Base-by-base conservation (phyloP, 1,139 yeast genomes). In the Yarrowia galli region DNA sequence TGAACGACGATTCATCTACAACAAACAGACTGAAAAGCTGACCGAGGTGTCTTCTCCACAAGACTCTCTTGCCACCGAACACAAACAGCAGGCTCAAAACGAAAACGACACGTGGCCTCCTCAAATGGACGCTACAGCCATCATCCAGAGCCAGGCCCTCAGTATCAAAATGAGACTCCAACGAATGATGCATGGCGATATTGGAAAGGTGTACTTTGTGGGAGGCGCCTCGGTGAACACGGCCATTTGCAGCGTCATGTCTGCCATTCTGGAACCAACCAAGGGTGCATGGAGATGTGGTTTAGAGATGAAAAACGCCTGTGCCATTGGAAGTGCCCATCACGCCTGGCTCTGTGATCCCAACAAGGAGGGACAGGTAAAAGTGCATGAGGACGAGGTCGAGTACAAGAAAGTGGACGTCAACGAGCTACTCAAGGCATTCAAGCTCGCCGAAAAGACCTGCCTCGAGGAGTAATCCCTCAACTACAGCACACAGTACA, bases 241-340 rank as follows among this genome's bases (percentile, higher is more conserved):
- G 40, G 85, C 91, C 36, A 88, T 92, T 66, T 87, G 92, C 58
- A 76, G 79, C 32, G 88, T 86, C 69, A 88, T 91, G 83, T 87
- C 93, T 3, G 82, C 88, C 16, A 88, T 92, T 9, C 78, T 92
- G 49, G 92, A 93, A 5, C 83, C 85, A 12, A 70, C 74, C 2
- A 80, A 84, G 22, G 96, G 95, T 2, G 87, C 89, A 69, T 91
- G 66, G 66, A 35, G 66, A 36, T 48, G 79, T 76, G 85, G 87
- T 71, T 89, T 89, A 36, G 95, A 91, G 74, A 85, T 91, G 64
- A 87, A 95, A 8, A 92, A 92, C 78, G 96, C 97, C 0, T 92
- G 98, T 82, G 98, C 97, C 1, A 79, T 91, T 64, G 98, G 98
- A n/a, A 97, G 97, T 6, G 96, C 97, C 53, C 92, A 96, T 91